A percentile compares a stretch with the other conserved stretches of the same genome.
phyloP scores from a whole-genome alignment of 2,329 filamentous ascomycete species.

The Hypocrella siamensis region DNA sequence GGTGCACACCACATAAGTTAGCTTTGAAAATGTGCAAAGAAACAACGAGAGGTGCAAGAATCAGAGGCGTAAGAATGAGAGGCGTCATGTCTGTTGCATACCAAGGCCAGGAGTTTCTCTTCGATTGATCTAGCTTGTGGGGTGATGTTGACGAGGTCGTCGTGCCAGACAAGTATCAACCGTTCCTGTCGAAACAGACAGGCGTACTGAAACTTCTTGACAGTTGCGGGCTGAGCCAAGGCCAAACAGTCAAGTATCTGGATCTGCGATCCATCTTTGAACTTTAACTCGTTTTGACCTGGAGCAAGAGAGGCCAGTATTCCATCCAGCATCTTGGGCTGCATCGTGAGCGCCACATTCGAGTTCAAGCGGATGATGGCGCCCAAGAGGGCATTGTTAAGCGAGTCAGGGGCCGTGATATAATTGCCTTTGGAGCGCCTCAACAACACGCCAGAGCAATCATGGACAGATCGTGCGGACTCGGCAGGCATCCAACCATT shows the following conservation, averaged over 20 bases:
- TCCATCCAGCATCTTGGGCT: conserved; percentile 27
- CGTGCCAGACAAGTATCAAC: conserved; percentile 26
- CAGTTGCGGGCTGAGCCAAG: conserved; percentile 18
- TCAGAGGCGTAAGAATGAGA: too few species aligned
- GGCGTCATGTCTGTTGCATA: too few species aligned
- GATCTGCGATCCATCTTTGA: conserved; percentile 24
- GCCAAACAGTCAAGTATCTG: conserved; percentile 28
- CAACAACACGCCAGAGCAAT: conserved; percentile 20
- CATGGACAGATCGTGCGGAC: conserved; percentile 5
- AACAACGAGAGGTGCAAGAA: not conserved
- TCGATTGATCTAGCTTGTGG: conserved; percentile 18
- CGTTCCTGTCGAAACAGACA: conserved; percentile 25
- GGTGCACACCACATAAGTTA: not conserved
- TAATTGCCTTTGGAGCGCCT: conserved; percentile 23
- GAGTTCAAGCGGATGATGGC: conserved; percentile 28
- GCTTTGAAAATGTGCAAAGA: not conserved
- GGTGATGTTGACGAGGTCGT: conserved; percentile 23
- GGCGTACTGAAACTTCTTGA: conserved; percentile 26
- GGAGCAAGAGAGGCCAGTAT: conserved; percentile 24
- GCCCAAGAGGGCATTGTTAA: conserved; percentile 20
- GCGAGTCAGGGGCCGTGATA: conserved; percentile 21
- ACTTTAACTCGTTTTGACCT: conserved; percentile 24
- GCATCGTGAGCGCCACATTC: conserved; percentile 31
- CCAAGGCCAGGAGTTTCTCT: conserved; percentile 15
- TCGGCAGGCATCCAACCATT: conserved; percentile 14